Conservation (phyloP, 2,329 filamentous ascomycete species). For the Penicillium sp. region DNA sequence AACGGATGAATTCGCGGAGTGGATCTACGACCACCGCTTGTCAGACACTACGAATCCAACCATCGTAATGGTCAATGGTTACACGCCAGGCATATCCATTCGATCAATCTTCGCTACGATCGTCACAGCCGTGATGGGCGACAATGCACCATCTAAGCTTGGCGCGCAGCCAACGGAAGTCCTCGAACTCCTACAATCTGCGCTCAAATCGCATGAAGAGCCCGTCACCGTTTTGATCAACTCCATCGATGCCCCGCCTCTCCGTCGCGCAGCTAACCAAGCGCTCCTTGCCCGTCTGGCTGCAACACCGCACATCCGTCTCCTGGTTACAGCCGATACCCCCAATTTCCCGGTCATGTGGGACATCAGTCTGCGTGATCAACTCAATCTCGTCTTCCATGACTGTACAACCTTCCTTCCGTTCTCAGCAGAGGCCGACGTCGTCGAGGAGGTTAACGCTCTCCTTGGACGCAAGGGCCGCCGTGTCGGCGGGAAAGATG, state of each 20-base stretch:
- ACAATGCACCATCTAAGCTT: conserved; percentile 46
- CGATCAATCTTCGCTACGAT: conserved; percentile 56
- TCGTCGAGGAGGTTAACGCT: conserved; percentile 86
- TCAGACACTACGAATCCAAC: conserved; percentile 42
- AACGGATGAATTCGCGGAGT: conserved; percentile 70
- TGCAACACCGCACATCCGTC: conserved; percentile 65
- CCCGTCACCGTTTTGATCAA: conserved; percentile 72
- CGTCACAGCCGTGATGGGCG: conserved; percentile 56
- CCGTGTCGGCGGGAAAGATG: conserved; percentile 82
- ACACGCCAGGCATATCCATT: conserved; percentile 50
- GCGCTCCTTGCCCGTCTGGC: conserved; percentile 73
- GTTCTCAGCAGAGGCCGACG: conserved; percentile 71
- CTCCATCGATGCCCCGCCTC: conserved; percentile 75
- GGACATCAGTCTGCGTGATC: conserved; percentile 79
- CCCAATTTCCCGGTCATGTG: conserved; percentile 85
- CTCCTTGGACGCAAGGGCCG: conserved; percentile 77
- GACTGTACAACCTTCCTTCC: conserved; percentile 87
- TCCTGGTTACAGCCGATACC: conserved; percentile 81
- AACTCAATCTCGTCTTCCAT: conserved; percentile 86
- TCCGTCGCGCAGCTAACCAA: conserved; percentile 70
- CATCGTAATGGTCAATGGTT: conserved; percentile 86
- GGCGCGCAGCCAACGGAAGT: conserved; percentile 67
- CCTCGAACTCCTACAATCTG: conserved; percentile 62
- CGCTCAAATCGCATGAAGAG: conserved; percentile 50
- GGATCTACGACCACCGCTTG: conserved; percentile 53